These are phyloP conservation scores for Septoria petroselini DNA, from an alignment of 2,329 filamentous ascomycete genomes.

Conservation along the genomic window DNA sequence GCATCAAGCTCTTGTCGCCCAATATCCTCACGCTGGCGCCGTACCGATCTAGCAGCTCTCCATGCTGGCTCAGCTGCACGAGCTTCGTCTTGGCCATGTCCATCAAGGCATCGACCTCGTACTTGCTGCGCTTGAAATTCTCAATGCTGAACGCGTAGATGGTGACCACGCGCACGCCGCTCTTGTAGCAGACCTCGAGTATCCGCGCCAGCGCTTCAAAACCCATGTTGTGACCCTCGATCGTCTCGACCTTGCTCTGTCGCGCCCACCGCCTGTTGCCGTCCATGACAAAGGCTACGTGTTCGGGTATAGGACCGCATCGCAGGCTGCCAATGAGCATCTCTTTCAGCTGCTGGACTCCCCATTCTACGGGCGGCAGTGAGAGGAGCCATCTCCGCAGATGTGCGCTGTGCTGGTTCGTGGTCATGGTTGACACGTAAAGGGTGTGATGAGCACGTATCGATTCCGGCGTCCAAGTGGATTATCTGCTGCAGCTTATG, in stretches of 20 bases:
- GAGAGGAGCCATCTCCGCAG: conserved; percentile 74
- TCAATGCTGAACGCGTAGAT: conserved; percentile 99
- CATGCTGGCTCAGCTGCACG: conserved; percentile 85
- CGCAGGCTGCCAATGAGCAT: conserved; percentile 82
- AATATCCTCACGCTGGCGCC: conserved; percentile 82
- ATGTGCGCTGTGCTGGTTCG: conserved; percentile 51
- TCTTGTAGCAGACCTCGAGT: conserved; percentile 97
- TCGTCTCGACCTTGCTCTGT: conserved; percentile 87
- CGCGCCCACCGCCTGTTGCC: conserved; percentile 91
- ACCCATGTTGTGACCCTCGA: conserved; percentile 92
- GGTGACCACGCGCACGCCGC: conserved; percentile 91
- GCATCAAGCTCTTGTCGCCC: conserved; percentile 78
- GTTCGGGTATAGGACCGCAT: conserved; percentile 87
- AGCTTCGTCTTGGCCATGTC: conserved; percentile 95
- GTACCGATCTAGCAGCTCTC: conserved; percentile 87
- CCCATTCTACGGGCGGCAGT: conserved; percentile 90
- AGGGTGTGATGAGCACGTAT: no score
- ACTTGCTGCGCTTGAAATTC: conserved; percentile 95
- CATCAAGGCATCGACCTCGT: conserved; percentile 96
- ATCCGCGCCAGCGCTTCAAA: conserved; percentile 95
- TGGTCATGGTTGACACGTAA: conserved; percentile 18
- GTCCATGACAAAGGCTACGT: conserved; percentile 99
- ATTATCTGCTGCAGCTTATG: conserved; percentile 1
- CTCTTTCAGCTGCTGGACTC: conserved; percentile 72
- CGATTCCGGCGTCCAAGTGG: no score